Base-by-base conservation (phyloP, 805 yeast genomes). In the Torulaspora quercuum region DNA sequence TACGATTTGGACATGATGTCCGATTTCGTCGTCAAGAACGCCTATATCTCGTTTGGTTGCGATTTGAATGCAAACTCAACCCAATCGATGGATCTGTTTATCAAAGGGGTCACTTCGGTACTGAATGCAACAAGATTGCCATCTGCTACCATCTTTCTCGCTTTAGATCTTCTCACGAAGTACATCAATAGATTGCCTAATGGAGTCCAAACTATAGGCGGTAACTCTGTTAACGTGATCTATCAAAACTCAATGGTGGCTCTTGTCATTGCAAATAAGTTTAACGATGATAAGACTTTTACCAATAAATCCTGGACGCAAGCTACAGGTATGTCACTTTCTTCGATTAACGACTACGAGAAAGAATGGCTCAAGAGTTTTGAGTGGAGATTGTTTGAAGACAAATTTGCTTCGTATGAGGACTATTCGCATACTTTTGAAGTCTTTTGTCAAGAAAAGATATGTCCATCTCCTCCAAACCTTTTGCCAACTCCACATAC, bases 261-360 rank as follows among this genome's bases (percentile, higher is more conserved):
- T 3, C 70, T 90, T 28, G 76, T 90, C 23, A 68, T 90, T 44
- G 95, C 96, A 30, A 90, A 90, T 68, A 90, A 90, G 65, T 86
- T 87, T 61, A 87, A 89, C 58, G 97, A 90, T 64, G 98, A 90
- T 66, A 88, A 90, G 65, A 90, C 97, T 18, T 90, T 90, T 58
- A 87, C 95, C 43, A 90, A 90, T 65, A 80, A 79, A 54, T 86
- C 96, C 6, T 90, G 98, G 98, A 76, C 87, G 26, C 88, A 87
- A 44, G 97, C 97, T n/a, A 84, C 96, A 4, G 94, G 94, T 12
- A 72, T 90, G 45, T 63, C 75, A 5, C 69, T 85, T 31, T 54
- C 55, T 2, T 62, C 72, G 22, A 70, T 90, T 45, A 87, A 89
- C 53, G 52, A 57, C 11, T 65, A 76, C 43, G 98, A 90, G 66